Evolutionary conservation across 2,329 filamentous ascomycete genomes (phyloP).

Genomic region (Dryadomyces sulphureus): DNA sequence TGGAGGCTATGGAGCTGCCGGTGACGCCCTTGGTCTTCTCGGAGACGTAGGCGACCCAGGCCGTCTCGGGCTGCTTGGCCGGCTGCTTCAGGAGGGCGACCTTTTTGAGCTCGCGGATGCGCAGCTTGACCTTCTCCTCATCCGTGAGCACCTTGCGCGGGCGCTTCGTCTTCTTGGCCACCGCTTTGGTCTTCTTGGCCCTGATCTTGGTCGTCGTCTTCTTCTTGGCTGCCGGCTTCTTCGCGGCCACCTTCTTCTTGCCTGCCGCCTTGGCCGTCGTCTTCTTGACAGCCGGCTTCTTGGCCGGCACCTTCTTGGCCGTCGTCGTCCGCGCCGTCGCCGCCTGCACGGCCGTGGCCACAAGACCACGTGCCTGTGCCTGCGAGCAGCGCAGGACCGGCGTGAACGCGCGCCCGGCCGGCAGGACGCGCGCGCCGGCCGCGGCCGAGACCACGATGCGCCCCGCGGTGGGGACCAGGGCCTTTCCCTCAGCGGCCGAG

Average conservation of each 20-base stretch:
- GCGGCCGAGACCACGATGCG: background rate
- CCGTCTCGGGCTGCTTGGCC: constrained; percentile 15
- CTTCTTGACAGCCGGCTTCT: constrained; percentile 13
- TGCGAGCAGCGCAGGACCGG: background rate
- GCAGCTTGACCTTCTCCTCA: constrained; percentile 21
- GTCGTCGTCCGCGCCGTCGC: constrained; percentile 13
- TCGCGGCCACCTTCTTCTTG: constrained; percentile 8
- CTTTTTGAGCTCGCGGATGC: constrained; percentile 23
- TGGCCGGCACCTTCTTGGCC: constrained; percentile 10
- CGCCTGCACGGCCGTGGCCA: background rate
- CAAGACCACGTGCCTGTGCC: constrained; percentile 5
- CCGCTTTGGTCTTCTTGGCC: constrained; percentile 13
- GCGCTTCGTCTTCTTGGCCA: constrained; percentile 12
- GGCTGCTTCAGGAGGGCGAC: constrained; percentile 26
- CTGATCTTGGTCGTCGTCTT: constrained; percentile 15
- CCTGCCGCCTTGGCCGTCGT: constrained; percentile 13
- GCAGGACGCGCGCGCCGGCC: constrained; percentile 9
- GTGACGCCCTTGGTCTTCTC: constrained; percentile 16
- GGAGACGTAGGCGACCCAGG: constrained; percentile 24
- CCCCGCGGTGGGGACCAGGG: background rate
- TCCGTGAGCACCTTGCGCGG: constrained; percentile 18
- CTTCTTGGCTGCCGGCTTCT: constrained; percentile 11
- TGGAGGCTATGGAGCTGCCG: constrained; percentile 7
- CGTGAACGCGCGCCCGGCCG: background rate
- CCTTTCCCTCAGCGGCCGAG: background rate